phyloP scores from a whole-genome alignment of 495 filamentous ascomycete species.

The Neurospora intermedia region DNA sequence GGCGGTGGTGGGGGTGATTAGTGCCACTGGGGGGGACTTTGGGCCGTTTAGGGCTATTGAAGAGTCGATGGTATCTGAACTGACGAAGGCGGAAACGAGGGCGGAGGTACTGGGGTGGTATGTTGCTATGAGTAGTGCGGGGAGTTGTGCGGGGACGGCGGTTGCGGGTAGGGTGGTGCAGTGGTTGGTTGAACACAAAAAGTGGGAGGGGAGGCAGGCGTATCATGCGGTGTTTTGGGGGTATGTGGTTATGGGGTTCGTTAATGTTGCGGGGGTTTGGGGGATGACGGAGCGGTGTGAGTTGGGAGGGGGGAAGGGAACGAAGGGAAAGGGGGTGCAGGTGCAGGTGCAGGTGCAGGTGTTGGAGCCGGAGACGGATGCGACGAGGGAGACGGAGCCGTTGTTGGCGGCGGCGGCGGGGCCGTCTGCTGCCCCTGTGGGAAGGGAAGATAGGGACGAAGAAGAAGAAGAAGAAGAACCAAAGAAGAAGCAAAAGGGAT shows the following conservation, averaged over 20 bases:
- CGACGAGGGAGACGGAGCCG: not conserved
- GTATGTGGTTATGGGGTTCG: conserved; percentile 25
- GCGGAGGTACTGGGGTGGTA: conserved; percentile 83
- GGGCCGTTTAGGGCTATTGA: conserved; percentile 80
- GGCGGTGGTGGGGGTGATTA: conserved; percentile 73
- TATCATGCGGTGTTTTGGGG: conserved; percentile 31
- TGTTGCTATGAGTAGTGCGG: conserved; percentile 36
- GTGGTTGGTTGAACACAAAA: conserved; percentile 13
- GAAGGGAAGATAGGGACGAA: not conserved
- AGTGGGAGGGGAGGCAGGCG: conserved; percentile 25
- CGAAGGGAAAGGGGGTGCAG: not conserved
- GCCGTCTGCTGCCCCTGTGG: conserved; percentile 1
- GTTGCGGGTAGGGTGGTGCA: conserved; percentile 30
- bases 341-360: not conserved
- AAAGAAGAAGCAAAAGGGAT: conserved; percentile 16
- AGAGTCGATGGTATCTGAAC: conserved; percentile 65
- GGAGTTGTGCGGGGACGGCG: conserved; percentile 22
- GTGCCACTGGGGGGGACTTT: conserved; percentile 67
- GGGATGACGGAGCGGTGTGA: conserved; percentile 27
- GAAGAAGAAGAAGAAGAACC: not conserved
- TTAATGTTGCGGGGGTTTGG: conserved; percentile 23
- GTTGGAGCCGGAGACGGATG: not conserved
- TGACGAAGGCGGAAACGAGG: conserved; percentile 50
- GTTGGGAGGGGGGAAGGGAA: conserved; percentile 4
- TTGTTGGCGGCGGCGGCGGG: conserved; percentile 1